These are phyloP conservation scores for Ascocoryne sarcoides DNA, from an alignment of 2,329 filamentous ascomycete genomes.

Conservation along the genomic window DNA sequence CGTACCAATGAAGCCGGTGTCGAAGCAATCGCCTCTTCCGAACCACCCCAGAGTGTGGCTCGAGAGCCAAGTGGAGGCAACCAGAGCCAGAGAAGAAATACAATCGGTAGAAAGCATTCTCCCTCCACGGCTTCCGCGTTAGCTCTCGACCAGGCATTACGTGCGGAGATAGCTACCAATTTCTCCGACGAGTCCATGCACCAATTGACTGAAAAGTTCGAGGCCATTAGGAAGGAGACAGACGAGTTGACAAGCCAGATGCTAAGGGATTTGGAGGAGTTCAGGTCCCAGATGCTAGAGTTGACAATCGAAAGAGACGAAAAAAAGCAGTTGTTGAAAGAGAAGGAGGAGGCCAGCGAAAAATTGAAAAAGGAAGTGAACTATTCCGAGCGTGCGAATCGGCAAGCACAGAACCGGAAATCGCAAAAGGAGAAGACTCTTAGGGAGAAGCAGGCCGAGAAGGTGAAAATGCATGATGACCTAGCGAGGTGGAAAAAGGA, in stretches of 20 bases:
- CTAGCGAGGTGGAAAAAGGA: slow-evolving; percentile 60
- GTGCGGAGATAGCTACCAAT: slow-evolving; percentile 27
- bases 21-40: slow-evolving; percentile 53
- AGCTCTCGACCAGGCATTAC: neutral
- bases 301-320: slow-evolving; percentile 71
- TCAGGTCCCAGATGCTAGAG: slow-evolving; percentile 54
- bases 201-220: slow-evolving; percentile 72
- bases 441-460: slow-evolving; percentile 59
- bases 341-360: slow-evolving; percentile 84
- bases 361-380: slow-evolving; percentile 76
- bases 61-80: slow-evolving; percentile 56
- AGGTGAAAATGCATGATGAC: slow-evolving; percentile 61
- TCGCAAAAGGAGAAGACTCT: slow-evolving; percentile 66
- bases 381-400: slow-evolving; percentile 71
- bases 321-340: slow-evolving; percentile 68
- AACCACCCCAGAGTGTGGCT: slow-evolving; percentile 49
- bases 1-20: slow-evolving; percentile 42
- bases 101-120: slow-evolving; percentile 66
- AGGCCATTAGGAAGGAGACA: slow-evolving; percentile 71
- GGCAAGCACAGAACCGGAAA: slow-evolving; percentile 69
- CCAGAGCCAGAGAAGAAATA: slow-evolving; percentile 50
- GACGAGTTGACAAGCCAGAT: slow-evolving; percentile 68
- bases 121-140: slow-evolving; percentile 47
- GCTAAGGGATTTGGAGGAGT: slow-evolving; percentile 63
- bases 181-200: slow-evolving; percentile 61